Percentiles rank a stretch among this genome's conserved stretches.
Evolutionary conservation across 2,329 filamentous ascomycete genomes (phyloP).

Genomic region (Trichoderma citrinoviride): DNA sequence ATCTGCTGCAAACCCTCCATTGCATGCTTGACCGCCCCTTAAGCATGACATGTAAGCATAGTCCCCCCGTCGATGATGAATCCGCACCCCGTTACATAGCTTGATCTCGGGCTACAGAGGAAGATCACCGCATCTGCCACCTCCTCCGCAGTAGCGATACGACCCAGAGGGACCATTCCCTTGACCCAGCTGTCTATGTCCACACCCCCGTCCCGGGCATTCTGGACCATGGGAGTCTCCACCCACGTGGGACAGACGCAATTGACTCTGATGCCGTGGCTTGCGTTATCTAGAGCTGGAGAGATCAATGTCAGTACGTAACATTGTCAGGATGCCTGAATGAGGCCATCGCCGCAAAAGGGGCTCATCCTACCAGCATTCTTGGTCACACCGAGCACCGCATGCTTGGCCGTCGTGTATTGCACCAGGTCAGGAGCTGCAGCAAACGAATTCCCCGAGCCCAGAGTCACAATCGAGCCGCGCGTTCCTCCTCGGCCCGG

Average conservation of each 20-base stretch:
- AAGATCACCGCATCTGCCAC: slow-evolving; percentile 71
- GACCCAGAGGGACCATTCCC: slow-evolving; percentile 34
- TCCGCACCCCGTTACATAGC: slow-evolving; percentile 17
- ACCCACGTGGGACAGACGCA: slow-evolving; percentile 28
- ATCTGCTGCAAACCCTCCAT: not conserved
- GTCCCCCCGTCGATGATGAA: slow-evolving; percentile 22
- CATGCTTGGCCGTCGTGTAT: slow-evolving; percentile 24
- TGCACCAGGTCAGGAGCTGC: slow-evolving; percentile 21
- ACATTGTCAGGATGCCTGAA: not conserved
- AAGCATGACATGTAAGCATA: slow-evolving; percentile 17
- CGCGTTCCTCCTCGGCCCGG: slow-evolving; percentile 20
- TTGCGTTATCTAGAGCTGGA: slow-evolving; percentile 22
- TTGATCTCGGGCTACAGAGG: slow-evolving; percentile 39
- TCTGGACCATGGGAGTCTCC: slow-evolving; percentile 22
- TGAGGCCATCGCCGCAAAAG: not conserved
- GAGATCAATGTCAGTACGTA: not conserved
- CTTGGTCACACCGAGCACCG: slow-evolving; percentile 23
- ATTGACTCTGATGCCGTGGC: slow-evolving; percentile 24
- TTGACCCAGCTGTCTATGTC: slow-evolving; percentile 10
- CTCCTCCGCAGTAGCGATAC: slow-evolving; percentile 63
- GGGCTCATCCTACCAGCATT: slow-evolving; percentile 20
- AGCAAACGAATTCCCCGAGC: slow-evolving; percentile 22
- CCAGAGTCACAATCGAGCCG: slow-evolving; percentile 24
- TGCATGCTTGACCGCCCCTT: not conserved
- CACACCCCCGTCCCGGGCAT: slow-evolving; percentile 8